Evolutionary conservation across 2,329 filamentous ascomycete species (phyloP).

Genomic region (Sclerotinia glacialis): DNA sequence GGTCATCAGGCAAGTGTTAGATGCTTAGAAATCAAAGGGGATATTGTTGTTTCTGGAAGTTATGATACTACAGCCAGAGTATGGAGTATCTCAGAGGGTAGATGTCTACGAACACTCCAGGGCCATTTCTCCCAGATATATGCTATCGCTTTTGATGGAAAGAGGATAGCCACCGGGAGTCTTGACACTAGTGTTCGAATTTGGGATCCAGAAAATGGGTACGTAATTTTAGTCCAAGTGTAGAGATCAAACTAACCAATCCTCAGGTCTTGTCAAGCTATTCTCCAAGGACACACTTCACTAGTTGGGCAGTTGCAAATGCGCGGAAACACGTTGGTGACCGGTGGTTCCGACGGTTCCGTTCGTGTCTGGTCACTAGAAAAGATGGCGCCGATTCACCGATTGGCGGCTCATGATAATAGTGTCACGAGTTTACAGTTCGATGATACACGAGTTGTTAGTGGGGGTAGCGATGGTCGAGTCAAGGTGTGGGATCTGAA

Average conservation of each 20-base stretch:
- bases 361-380: conserved; percentile 95
- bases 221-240: conserved; percentile 41
- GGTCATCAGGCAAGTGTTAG: conserved; percentile 94
- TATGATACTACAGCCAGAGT: conserved; percentile 97
- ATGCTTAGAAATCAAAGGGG: conserved; percentile 92
- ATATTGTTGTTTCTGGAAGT: conserved; percentile 95
- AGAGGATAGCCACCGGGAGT: conserved; percentile 89
- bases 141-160: conserved; percentile 94
- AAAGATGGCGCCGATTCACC: conserved; percentile 87
- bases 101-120: conserved; percentile 82
- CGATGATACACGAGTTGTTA: conserved; percentile 91
- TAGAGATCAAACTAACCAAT: conserved; percentile 39
- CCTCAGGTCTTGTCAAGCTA: conserved; percentile 61
- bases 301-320: conserved; percentile 96
- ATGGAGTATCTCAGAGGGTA: conserved; percentile 95
- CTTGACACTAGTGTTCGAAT: conserved; percentile 95
- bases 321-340: conserved; percentile 90
- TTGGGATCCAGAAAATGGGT: conserved; percentile 90
- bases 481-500: conserved; percentile 98
- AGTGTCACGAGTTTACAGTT: conserved; percentile 97
- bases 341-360: conserved; percentile 91
- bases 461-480: conserved; percentile 92
- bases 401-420: conserved; percentile 94
- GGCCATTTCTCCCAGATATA: conserved; percentile 99
- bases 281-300: conserved; percentile 94